Percentiles rank a stretch among this genome's conserved stretches.
phyloP scores from a whole-genome alignment of 2,329 filamentous ascomycete species.

The Colletotrichum sp. region DNA sequence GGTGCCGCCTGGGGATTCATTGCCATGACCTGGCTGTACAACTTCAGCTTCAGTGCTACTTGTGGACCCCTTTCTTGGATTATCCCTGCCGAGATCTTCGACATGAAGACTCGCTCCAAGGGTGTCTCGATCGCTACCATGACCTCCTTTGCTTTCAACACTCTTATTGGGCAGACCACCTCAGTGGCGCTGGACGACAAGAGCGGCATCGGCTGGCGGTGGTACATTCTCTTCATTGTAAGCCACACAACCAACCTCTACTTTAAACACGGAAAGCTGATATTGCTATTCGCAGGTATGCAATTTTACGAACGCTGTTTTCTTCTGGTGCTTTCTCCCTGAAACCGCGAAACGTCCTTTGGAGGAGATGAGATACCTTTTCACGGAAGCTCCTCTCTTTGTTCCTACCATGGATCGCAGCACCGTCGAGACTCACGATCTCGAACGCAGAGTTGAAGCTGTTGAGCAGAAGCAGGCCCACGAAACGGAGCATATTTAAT shows the following conservation, averaged over 20 bases:
- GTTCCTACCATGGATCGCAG: conserved; percentile 61
- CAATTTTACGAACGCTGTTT: conserved; percentile 57
- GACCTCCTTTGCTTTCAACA: conserved; percentile 77
- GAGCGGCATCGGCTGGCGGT: conserved; percentile 49
- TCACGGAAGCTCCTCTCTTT: conserved; percentile 68
- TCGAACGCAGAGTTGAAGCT: conserved; percentile 64
- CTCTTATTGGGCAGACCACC: conserved; percentile 74
- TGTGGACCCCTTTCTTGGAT: conserved; percentile 70
- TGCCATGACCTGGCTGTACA: conserved; percentile 76
- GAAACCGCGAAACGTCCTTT: conserved; percentile 69
- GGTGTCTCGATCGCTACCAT: conserved; percentile 78
- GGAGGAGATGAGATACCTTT: conserved; percentile 72
- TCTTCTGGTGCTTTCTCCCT: conserved; percentile 69
- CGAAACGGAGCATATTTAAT: conserved; percentile 5
- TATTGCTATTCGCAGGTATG: conserved; percentile 45
- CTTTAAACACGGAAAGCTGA: neutral
- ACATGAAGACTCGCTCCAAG: conserved; percentile 76
- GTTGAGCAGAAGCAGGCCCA: conserved; percentile 54
- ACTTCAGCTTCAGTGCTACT: conserved; percentile 75
- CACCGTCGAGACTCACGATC: conserved; percentile 47
- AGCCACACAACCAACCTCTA: conserved; percentile 12
- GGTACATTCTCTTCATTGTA: conserved; percentile 51
- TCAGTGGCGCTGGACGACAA: conserved; percentile 53
- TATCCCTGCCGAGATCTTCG: conserved; percentile 76
- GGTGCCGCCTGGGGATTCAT: conserved; percentile 76